Percentiles rank a stretch among this genome's conserved stretches.
Evolutionary conservation across 257 asterid genomes (phyloP).

Genomic region (Paraleonurus japonicus): DNA sequence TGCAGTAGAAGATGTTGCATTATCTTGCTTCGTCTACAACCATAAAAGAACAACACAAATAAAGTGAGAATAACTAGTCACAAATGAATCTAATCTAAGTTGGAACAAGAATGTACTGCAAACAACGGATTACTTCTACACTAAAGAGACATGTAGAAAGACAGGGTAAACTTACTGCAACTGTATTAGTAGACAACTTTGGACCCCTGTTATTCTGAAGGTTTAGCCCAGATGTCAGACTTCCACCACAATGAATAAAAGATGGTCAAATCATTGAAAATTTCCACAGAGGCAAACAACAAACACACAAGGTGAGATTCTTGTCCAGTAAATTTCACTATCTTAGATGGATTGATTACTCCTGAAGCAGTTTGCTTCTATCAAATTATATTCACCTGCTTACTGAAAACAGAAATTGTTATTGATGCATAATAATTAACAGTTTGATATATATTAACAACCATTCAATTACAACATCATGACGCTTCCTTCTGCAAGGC

Average conservation of each 20-base stretch:
- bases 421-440: constrained; percentile 6
- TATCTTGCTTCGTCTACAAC: constrained; percentile 48
- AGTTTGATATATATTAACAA: neutral
- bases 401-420: constrained; percentile 6
- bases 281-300: too few species aligned
- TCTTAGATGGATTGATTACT: neutral
- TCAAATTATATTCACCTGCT: neutral
- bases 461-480: neutral
- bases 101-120: constrained; percentile 7
- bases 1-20: constrained; percentile 41
- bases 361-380: neutral
- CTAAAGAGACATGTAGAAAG: neutral
- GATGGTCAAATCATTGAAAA: too few species aligned
- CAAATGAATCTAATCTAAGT: neutral
- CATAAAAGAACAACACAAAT: neutral
- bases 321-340: constrained; percentile 4
- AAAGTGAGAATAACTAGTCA: constrained; percentile 8
- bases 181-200: constrained; percentile 46
- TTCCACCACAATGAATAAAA: constrained; percentile 44
- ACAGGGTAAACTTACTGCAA: constrained; percentile 44
- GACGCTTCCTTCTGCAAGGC: constrained; percentile 1
- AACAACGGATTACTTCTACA: neutral
- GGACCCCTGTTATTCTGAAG: constrained; percentile 29
- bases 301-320: neutral
- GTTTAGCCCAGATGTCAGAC: constrained; percentile 35